Base-by-base conservation (phyloP, 2,329 filamentous ascomycete genomes). In the Curvularia lunata region DNA sequence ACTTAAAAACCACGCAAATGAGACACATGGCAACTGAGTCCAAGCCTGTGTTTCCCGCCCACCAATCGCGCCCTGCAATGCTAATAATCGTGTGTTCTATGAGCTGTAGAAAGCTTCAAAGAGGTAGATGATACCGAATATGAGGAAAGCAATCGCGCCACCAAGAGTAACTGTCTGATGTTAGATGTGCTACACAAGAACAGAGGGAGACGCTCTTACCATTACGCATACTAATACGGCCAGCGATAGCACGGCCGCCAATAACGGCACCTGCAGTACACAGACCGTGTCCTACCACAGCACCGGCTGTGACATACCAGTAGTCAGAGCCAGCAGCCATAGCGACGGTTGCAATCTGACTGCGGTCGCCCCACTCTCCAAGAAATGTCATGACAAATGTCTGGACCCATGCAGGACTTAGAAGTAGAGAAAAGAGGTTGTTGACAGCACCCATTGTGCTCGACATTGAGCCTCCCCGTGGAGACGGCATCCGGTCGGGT, bases 311-410 rank as follows among this genome's bases (percentile, higher is more conserved):
- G 34, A 99, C 95, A 91, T 92, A 97, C 94, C 94, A 98, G 78
- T 98, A 99, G 75, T 99, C 95, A 77, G 96, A 91, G 19, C 95
- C 95, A 32, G 95, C 94, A 48, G 95, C 95, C 95, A 99, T 99
- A 52, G 95, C 95, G 73, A 99, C 96, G 0, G 95, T 99, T 21
- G 95, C 95, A 71, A 99, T 98, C 80, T 99, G 95, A 75, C 91
- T 96, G 66, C 95, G 88, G 73, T 99, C 95, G 56, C 95, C 95
- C 95, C 95, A 99, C 77, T 99, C 95, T 40, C 95, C 95, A 28
- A 99, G 81, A 80, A 99, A 99, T 2, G 95, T 99, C 95, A 99
- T 99, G 68, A 96, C 86, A 74, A 99, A 99, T 0, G 95, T 99
- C 79, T 98, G 94, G 13, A 99, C 95, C 95, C 95, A 99, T 0